Conservation (phyloP, 306 rosid genomes). For the Malus sylvestris region DNA sequence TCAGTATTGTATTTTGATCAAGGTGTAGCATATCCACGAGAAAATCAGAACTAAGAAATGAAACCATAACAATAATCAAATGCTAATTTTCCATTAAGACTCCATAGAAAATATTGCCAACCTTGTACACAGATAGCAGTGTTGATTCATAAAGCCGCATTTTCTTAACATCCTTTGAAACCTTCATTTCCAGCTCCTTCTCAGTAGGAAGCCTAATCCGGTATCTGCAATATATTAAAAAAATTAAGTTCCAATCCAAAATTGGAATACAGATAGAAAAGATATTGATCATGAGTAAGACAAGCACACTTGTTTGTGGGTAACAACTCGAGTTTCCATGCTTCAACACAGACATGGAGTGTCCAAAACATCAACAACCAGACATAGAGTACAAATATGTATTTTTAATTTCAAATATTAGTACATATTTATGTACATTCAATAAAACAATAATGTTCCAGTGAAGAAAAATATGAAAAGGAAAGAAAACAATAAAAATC, state of each 20-base stretch:
- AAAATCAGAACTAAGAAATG: not conserved
- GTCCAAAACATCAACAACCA: not conserved
- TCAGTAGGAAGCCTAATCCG: slow-evolving; percentile 94
- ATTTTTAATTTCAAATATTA: not conserved
- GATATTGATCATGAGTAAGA: not conserved
- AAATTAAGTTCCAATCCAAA: not conserved
- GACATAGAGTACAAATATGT: not conserved
- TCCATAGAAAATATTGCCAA: slow-evolving; percentile 21
- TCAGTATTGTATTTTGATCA: not conserved
- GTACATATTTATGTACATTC: not conserved
- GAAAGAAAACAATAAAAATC: not conserved
- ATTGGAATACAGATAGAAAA: not conserved
- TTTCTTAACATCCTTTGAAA: slow-evolving; percentile 80
- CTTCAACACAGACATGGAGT: not conserved
- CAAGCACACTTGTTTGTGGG: not conserved
- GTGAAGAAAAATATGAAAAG: not conserved
- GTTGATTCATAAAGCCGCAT: slow-evolving; percentile 87
- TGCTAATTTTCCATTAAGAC: not conserved
- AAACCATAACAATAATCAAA: not conserved
- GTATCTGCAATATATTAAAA: slow-evolving; percentile 46
- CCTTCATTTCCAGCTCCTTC: slow-evolving; percentile 92
- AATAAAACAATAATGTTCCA: not conserved
- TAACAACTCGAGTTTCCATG: not conserved
- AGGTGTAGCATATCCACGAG: not conserved
- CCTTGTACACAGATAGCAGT: slow-evolving; percentile 88